A percentile compares a stretch with the other conserved stretches of the same genome.
phyloP scores from a whole-genome alignment of 2,329 filamentous ascomycete genomes.

The Penicillium sclerotiorum region DNA sequence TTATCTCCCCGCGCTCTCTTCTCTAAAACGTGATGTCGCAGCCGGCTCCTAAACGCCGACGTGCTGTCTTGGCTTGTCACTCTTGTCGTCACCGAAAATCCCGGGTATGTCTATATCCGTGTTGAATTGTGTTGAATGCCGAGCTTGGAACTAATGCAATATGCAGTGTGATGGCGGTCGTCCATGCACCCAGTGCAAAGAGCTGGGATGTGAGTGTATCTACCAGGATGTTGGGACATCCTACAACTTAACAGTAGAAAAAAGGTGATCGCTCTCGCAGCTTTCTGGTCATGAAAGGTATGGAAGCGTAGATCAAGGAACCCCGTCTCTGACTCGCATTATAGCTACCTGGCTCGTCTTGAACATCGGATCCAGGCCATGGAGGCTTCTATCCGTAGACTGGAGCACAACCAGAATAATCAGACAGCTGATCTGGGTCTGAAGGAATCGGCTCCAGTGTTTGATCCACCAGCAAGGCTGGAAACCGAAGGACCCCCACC shows the following conservation, averaged over 20 bases:
- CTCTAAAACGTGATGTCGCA: conserved; percentile 1
- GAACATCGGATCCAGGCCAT: conserved; percentile 10
- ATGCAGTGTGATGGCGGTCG: conserved; percentile 48
- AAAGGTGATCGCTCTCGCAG: conserved; percentile 29
- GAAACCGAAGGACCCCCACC: neutral
- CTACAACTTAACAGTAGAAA: conserved; percentile 43
- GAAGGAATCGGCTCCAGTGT: neutral
- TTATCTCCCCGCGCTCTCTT: conserved; percentile 2
- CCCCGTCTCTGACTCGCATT: neutral
- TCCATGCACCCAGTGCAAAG: conserved; percentile 47
- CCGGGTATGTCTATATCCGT: conserved; percentile 4
- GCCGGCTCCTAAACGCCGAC: conserved; percentile 33
- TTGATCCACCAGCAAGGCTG: neutral
- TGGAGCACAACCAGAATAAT: conserved; percentile 7
- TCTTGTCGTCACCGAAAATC: conserved; percentile 40
- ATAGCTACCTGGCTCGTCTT: conserved; percentile 10
- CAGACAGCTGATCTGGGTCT: neutral
- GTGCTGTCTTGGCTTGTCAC: conserved; percentile 43
- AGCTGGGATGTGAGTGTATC: conserved; percentile 47
- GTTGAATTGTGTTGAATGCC: no score
- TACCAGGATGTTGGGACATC: conserved; percentile 42
- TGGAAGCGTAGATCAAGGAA: neutral
- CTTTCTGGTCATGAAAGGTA: neutral
- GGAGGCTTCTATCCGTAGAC: conserved; percentile 6
- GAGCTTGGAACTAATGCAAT: neutral